Conservation (phyloP, 352 stramenopile genomes). For the Aphanomyces euteiches region DNA sequence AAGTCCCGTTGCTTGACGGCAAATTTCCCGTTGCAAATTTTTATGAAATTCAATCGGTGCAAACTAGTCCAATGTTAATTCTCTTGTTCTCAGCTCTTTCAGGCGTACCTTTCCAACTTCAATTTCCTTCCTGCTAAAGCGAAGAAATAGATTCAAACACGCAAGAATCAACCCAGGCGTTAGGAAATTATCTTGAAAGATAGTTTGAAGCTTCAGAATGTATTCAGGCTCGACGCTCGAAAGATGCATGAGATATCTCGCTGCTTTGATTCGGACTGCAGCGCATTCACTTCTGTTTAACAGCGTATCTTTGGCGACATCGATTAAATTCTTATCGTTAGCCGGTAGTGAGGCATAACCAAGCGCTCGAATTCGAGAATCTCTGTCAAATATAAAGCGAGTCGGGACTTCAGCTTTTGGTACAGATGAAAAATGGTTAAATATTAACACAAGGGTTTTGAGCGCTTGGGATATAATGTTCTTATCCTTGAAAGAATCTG, state of each 20-base stretch:
- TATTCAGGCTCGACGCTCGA: not conserved
- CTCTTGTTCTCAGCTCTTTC: not conserved
- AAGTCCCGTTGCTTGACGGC: no score
- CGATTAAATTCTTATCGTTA: not conserved
- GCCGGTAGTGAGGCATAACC: not conserved
- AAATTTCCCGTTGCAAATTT: no score
- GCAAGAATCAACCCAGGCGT: not conserved
- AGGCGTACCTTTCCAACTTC: not conserved
- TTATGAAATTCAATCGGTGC: no score
- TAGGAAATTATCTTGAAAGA: not conserved
- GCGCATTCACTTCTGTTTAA: not conserved
- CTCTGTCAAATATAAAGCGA: constrained; percentile 16
- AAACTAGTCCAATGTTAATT: no score
- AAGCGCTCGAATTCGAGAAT: constrained; percentile 1
- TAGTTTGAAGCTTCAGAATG: not conserved
- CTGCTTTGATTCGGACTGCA: not conserved
- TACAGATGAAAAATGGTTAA: not conserved
- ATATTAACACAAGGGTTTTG: not conserved
- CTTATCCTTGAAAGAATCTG: constrained; percentile 2
- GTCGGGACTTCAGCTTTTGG: not conserved
- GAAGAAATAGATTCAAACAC: not conserved
- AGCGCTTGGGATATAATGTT: not conserved
- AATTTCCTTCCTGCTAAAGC: not conserved
- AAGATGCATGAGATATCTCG: not conserved
- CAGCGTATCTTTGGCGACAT: not conserved